Evolutionary conservation across 352 stramenopile species (phyloP), one percentile per base, ranked within the genome.

Genomic region (Blastocystis hominis): DNA sequence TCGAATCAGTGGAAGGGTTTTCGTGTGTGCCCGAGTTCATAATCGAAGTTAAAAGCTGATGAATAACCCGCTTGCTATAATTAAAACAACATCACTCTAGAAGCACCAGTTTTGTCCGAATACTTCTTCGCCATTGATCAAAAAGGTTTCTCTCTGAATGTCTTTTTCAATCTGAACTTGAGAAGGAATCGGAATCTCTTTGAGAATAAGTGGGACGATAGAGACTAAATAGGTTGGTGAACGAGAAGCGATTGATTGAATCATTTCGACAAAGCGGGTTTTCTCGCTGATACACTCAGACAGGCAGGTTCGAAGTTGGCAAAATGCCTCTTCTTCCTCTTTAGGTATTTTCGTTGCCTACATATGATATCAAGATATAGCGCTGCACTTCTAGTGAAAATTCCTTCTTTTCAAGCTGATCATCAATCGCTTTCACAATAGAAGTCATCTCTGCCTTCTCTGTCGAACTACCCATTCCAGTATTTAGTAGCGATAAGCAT

Each of bases 91-190:
- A 30, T 30, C 24, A 30, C 24, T 30, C 24, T 30, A n/a, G n/a
- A 64, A n/a, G 7, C 9, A 80, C 70, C 70, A 42, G 13, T 47
- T 38, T 17, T 42, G 4, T 15, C 70, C 44, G 3, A 13, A 36
- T 15, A 61, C 38, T 13, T 34, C 4, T 20, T 24, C 7, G 10
- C 70, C 70, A 44, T 80, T 80, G 20, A 80, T 9, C 9, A 61
- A 15, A 20, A 80, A n/a, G 13, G 30, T 13, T 38, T 80, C 70
- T 3, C 70, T 42, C 30, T 64, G n/a, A 5, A 80, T 13, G 56
- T 80, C 70, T 9, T 80, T 80, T 24, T 62, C 38, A 46, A 80
- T 80, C 10, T 80, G 70, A n/a, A 34, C 24, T 47, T 42, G 9
- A 61, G 70, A 80, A 36, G 70, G 47, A 5, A 46, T 20, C 3